Conservation (phyloP, 2,329 filamentous ascomycete genomes). For the Pseudogymnoascus sp. region DNA sequence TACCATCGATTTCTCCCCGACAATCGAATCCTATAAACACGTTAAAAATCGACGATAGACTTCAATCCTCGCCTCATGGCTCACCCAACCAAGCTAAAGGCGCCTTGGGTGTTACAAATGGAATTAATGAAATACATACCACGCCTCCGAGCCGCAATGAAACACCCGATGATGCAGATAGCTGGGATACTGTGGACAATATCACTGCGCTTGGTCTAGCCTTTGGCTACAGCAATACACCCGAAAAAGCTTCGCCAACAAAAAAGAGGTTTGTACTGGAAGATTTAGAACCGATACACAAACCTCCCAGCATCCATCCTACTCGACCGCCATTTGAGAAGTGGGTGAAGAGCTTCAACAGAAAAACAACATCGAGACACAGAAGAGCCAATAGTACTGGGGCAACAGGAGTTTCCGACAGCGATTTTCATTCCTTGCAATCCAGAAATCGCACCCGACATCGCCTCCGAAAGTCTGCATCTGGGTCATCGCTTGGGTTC, state of each 20-base stretch:
- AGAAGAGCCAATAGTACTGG: slow-evolving; percentile 31
- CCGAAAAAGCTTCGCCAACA: slow-evolving; percentile 9
- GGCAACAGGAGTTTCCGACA: slow-evolving; percentile 31
- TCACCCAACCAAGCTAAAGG: neutral
- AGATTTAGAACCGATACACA: slow-evolving; percentile 14
- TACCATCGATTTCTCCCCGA: neutral
- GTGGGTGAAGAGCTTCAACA: slow-evolving; percentile 66
- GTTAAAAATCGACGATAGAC: neutral
- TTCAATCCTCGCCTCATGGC: neutral
- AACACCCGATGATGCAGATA: slow-evolving; percentile 24
- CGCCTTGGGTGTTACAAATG: neutral
- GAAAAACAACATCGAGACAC: slow-evolving; percentile 42
- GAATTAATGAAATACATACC: neutral
- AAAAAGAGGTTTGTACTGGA: slow-evolving; percentile 24
- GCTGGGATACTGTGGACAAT: slow-evolving; percentile 35
- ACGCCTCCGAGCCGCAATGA: neutral
- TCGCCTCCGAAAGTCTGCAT: slow-evolving; percentile 53
- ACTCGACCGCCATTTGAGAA: slow-evolving; percentile 50
- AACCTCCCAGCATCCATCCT: neutral
- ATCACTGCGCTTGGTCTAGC: slow-evolving; percentile 35
- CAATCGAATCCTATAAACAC: neutral
- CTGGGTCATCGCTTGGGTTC: slow-evolving; percentile 69
- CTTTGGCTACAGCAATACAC: slow-evolving; percentile 28
- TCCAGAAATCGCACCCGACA: slow-evolving; percentile 19
- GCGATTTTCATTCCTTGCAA: slow-evolving; percentile 21